Base-by-base conservation (phyloP, 1,284 basidiomycete genomes). In the Pseudozyma hubeiensis region DNA sequence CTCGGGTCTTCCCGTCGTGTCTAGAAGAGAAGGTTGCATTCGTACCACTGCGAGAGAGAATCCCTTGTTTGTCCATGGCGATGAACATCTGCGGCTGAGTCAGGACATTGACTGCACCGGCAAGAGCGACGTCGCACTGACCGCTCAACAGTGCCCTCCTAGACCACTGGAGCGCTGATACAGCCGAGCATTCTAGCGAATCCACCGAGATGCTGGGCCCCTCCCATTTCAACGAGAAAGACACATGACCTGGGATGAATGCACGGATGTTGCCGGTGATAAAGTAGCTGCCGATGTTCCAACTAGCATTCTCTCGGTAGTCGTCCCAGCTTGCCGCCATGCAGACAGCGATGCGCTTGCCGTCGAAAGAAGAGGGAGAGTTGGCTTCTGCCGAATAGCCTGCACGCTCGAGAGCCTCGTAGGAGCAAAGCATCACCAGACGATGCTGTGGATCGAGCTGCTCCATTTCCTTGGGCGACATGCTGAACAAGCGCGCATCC, bases 221-320 rank as follows among this genome's bases (percentile, higher is more conserved):
- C 29, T 71, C 68, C 66, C 66, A 72, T 14, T 64, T 68, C 35
- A 68, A 56, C 7, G 53, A 58, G 52, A 75, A 78, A 2, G 64
- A 69, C 11, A 75, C 45, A 47, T 59, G 61, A 3, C 75, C 75
- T 6, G 75, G 71, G 14, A 78, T 63, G 51, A 78, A 78, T 13
- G 75, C 75, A n/a, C 75, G 64, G 29, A 72, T 72, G 54, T 73
- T 74, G 53, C 75, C 75, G 0, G 75, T 74, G 62, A 78, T 75
- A 14, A 78, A 75, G 72, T 70, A 77, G 71, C 66, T 70, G 31
- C 72, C 68, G 33, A 78, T 70, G 49, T 62, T 65, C 53, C 51
- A 51, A 53, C 64, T 64, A 6, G 68, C 75, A 33, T 78, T 78
- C 43, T 78, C 75, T 55, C 75, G 72, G 19, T 78, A 78, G 44